Evolutionary conservation across 495 filamentous ascomycete species (phyloP).

Genomic region (Xylaria flabelliformis): DNA sequence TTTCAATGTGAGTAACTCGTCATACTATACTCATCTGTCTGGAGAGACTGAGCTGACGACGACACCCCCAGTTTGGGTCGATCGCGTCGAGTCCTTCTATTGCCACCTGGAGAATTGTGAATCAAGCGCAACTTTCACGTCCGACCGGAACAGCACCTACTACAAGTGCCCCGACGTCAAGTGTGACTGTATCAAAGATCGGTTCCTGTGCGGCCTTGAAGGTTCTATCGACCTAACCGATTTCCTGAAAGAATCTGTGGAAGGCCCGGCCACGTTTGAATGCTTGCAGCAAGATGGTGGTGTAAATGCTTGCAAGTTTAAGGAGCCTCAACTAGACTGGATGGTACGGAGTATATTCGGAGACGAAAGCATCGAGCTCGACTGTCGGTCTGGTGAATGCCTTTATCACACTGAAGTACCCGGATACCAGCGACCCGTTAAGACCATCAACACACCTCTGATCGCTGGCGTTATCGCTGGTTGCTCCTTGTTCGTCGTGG

Average conservation of each 20-base stretch:
- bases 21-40: neutral
- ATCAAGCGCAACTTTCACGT: slow-evolving; percentile 69
- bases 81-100: slow-evolving; percentile 93
- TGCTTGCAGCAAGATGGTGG: slow-evolving; percentile 69
- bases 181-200: slow-evolving; percentile 87
- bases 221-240: slow-evolving; percentile 92
- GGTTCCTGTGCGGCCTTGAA: slow-evolving; percentile 90
- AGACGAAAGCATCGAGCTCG: slow-evolving; percentile 82
- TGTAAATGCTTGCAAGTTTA: slow-evolving; percentile 73
- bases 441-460: slow-evolving; percentile 95
- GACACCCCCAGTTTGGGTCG: slow-evolving; percentile 80
- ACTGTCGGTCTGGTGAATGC: slow-evolving; percentile 89
- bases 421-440: slow-evolving; percentile 85
- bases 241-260: slow-evolving; percentile 79
- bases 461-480: slow-evolving; percentile 94
- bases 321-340: slow-evolving; percentile 88
- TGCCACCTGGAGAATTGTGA: slow-evolving; percentile 83
- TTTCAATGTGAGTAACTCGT: slow-evolving; percentile 77
- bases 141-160: slow-evolving; percentile 76
- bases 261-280: slow-evolving; percentile 83
- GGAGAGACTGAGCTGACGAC: slow-evolving; percentile 43
- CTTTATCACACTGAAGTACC: slow-evolving; percentile 90
- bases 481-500: slow-evolving; percentile 84
- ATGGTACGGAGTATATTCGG: slow-evolving; percentile 89
- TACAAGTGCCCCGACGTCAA: slow-evolving; percentile 85